Percentiles rank a stretch among this genome's conserved stretches.
These are phyloP conservation scores for Boletales sp. DNA, from an alignment of 768 basidiomycete species.

Conservation along the genomic window DNA sequence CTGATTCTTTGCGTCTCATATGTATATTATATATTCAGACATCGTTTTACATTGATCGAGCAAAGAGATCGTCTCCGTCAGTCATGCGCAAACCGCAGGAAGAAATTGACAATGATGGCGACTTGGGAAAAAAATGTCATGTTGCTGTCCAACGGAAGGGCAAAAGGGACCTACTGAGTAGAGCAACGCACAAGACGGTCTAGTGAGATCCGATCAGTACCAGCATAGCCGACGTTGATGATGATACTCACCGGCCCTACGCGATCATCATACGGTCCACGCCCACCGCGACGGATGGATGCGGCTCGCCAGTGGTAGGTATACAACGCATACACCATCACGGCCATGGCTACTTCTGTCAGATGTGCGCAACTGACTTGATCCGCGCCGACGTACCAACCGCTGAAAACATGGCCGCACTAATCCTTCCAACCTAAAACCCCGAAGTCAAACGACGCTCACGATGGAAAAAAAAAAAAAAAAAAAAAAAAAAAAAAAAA, in stretches of 20 bases:
- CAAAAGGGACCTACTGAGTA: conserved; percentile 54
- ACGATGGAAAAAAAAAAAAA: not conserved
- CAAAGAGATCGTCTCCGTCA: conserved; percentile 11
- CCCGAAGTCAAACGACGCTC: not conserved
- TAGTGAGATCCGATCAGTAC: conserved; percentile 28
- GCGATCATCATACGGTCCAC: conserved; percentile 95
- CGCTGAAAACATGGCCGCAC: conserved; percentile 92
- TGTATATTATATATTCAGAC: conserved; percentile 4
- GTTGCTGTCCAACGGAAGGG: not conserved
- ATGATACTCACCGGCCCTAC: conserved; percentile 78
- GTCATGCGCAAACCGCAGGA: conserved; percentile 65
- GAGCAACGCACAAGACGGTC: conserved; percentile 80
- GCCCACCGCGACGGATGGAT: conserved; percentile 85
- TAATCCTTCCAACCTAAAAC: conserved; percentile 84
- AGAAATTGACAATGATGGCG: conserved; percentile 81
- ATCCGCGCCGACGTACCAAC: conserved; percentile 59
- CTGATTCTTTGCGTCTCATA: conserved; percentile 20
- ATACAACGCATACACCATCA: conserved; percentile 94
- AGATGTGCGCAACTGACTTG: conserved; percentile 3
- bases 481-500: not conserved
- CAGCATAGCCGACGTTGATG: conserved; percentile 4
- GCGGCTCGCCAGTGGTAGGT: conserved; percentile 97
- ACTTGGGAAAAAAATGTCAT: conserved; percentile 38
- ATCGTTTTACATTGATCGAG: conserved; percentile 11
- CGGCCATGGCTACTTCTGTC: conserved; percentile 72